These are phyloP conservation scores for Rhodotorula glutinis DNA, from an alignment of 1,284 basidiomycete genomes.

Conservation along the genomic window DNA sequence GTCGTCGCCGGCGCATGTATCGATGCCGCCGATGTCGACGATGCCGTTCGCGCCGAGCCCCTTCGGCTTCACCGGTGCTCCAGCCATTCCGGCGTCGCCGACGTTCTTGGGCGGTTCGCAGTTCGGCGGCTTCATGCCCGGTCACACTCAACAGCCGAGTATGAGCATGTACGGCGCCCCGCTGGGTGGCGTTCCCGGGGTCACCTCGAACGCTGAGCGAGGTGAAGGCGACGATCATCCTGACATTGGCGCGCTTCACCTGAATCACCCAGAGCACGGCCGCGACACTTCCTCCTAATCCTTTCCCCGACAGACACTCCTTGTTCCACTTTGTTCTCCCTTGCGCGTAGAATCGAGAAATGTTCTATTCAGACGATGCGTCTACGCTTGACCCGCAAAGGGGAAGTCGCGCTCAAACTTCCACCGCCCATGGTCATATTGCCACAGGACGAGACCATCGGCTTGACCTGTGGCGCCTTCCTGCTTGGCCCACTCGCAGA, in stretches of 20 bases:
- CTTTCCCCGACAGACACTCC: neutral
- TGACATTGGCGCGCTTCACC: conserved; percentile 5
- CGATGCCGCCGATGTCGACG: conserved; percentile 15
- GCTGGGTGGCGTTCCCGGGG: neutral
- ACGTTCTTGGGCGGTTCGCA: conserved; percentile 13
- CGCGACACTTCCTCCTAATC: neutral
- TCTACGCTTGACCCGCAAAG: conserved; percentile 1
- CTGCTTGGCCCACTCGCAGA: conserved; percentile 6
- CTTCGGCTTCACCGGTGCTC: conserved; percentile 5
- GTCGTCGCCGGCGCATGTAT: conserved; percentile 15
- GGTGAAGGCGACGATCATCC: neutral
- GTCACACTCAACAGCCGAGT: conserved; percentile 23
- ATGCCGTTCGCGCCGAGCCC: conserved; percentile 13
- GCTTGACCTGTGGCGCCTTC: conserved; percentile 15
- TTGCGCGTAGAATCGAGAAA: neutral
- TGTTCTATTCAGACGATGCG: neutral
- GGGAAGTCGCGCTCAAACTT: conserved; percentile 17
- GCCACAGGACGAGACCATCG: conserved; percentile 18
- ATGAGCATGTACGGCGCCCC: conserved; percentile 9
- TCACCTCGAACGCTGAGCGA: neutral
- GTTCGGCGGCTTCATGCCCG: conserved; percentile 13
- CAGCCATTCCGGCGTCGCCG: conserved; percentile 15
- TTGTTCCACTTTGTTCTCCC: neutral
- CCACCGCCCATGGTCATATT: conserved; percentile 21
- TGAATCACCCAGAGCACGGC: neutral